Percentiles rank a stretch among this genome's conserved stretches.
Evolutionary conservation across 148 eudicot genomes (phyloP).

Genomic region (Simmondsia chinensis): DNA sequence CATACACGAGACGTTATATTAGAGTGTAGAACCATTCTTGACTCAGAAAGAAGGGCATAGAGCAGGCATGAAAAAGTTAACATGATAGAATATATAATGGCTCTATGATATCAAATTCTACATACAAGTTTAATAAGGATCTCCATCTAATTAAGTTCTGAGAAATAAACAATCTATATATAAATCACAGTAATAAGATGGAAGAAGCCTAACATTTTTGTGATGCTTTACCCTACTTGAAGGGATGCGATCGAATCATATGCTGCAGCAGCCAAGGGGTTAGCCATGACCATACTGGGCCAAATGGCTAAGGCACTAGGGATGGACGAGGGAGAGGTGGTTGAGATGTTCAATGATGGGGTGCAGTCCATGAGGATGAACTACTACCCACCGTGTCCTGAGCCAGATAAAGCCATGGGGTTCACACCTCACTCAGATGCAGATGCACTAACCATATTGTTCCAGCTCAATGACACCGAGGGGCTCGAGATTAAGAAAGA

Average conservation of each 20-base stretch:
- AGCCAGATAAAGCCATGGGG: conserved; percentile 47
- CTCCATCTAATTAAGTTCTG: no score
- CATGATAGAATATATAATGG: no score
- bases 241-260: conserved; percentile 44
- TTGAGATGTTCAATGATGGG: conserved; percentile 31
- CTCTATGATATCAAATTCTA: no score
- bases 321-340: conserved; percentile 30
- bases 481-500: conserved; percentile 56
- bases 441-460: conserved; percentile 45
- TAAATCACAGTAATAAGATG: no score
- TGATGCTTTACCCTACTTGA: no score
- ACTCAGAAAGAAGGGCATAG: no score
- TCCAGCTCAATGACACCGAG: conserved; percentile 35
- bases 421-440: conserved; percentile 62
- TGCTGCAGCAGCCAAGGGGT: conserved; percentile 18
- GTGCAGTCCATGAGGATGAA: conserved; percentile 58
- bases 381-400: conserved; percentile 70
- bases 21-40: no score
- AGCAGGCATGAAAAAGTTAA: no score
- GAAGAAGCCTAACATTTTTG: no score
- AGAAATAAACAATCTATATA: no score
- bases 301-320: conserved; percentile 41
- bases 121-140: no score
- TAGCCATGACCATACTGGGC: conserved; percentile 29
- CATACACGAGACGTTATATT: no score